phyloP scores from a whole-genome alignment of 176 grass and related monocot species.

The Raddia guianensis region DNA sequence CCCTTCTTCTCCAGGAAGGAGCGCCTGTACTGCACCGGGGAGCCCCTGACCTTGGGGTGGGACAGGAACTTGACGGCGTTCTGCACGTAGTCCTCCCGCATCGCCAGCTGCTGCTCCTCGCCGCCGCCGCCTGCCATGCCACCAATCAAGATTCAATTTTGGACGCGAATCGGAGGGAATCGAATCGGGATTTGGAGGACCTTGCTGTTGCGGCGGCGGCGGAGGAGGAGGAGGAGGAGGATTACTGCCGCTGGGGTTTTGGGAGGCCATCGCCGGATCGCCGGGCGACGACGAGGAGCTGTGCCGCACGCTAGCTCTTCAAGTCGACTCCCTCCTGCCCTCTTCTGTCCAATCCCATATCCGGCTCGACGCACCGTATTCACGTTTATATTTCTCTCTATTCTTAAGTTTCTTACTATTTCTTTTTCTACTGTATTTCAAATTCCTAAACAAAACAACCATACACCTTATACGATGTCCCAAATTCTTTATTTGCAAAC shows the following conservation, averaged over 20 bases:
- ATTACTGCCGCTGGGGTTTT: neutral
- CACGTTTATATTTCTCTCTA: too few relatives aligned
- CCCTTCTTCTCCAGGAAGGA: conserved; percentile 94
- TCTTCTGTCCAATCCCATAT: too few relatives aligned
- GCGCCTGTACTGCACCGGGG: conserved; percentile 71
- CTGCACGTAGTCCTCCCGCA: conserved; percentile 85
- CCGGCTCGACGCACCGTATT: too few relatives aligned
- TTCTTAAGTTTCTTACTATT: too few relatives aligned
- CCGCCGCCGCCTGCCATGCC: neutral
- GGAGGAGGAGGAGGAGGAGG: neutral
- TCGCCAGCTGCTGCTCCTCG: conserved; percentile 36
- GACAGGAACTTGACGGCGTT: conserved; percentile 96
- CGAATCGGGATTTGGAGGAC: neutral
- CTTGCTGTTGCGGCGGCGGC: neutral
- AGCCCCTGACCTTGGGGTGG: conserved; percentile 84
- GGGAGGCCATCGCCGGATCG: neutral
- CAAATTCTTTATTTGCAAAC: too few relatives aligned
- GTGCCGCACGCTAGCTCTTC: too few relatives aligned
- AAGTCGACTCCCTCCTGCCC: too few relatives aligned
- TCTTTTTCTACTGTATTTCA: too few relatives aligned
- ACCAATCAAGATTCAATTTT: neutral
- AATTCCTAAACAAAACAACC: too few relatives aligned
- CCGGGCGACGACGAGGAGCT: too few relatives aligned
- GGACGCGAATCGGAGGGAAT: neutral
- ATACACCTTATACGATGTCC: too few relatives aligned